Base-by-base conservation (phyloP, 2,329 filamentous ascomycete genomes). In the Colletotrichum eremochloae region DNA sequence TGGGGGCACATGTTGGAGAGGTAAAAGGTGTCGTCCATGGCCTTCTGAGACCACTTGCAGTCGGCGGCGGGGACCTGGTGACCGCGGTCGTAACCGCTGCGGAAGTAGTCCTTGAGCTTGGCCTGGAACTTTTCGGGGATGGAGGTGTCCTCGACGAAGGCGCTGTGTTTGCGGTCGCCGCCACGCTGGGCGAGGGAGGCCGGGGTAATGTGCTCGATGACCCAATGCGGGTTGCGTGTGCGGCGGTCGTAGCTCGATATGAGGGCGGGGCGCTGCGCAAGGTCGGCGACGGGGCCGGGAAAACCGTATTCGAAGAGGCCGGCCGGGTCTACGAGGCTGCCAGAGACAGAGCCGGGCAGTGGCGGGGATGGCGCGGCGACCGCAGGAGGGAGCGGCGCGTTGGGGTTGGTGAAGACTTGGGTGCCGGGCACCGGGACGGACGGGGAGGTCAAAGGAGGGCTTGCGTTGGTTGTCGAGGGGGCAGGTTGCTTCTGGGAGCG, bases 1-100 rank as follows among this genome's bases (percentile, higher is more conserved):
- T 99, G 96, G 42, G 96, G 96, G 80, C 95, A 97, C 95, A 99
- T 99, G 85, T 99, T 99, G 80, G 89, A 92, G 68, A 99, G 88
- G 79, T 90, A 92, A 80, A 99, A 99, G 2, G 96, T 99, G 70
- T 94, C 94, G 83, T 99, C 91, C 94, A 99, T 97, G 75, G 96
- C 95, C 46, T 89, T 82, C 83, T 99, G 96, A 74, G 91, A 94
- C 95, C 96, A 99, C 85, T 97, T 97, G 68, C 93, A 94, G 83
- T 99, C 96, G 52, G 96, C 96, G 7, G 96, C 96, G 12, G 96
- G 96, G 12, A 98, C 96, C 84, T 99, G 96, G 84, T 99, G 96
- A 73, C 96, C 96, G 48, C 96, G 90, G 82, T 99, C 96, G 82
- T 97, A 99, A 78, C 96, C 96, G 50, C 92, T 95, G 76, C 96